Conservation (phyloP, 495 filamentous ascomycete genomes). For the Pyrenula massariospora region DNA sequence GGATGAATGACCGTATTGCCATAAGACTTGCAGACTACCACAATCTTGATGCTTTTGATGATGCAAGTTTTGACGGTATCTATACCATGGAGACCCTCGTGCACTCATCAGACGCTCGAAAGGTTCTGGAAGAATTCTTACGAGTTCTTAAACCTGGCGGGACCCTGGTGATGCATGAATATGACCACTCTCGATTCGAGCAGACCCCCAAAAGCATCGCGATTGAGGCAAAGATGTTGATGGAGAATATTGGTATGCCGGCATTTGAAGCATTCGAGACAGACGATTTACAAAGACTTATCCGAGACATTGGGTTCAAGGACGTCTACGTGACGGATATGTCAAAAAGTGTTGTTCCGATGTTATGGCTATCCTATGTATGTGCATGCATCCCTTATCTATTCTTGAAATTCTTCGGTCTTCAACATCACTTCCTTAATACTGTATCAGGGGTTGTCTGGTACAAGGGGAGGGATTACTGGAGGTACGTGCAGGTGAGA, state of each 20-base stretch:
- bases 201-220: slow-evolving; percentile 18
- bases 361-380: slow-evolving; percentile 37
- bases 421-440: slow-evolving; percentile 35
- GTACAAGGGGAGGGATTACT: slow-evolving; percentile 20
- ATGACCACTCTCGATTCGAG: slow-evolving; percentile 28
- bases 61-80: slow-evolving; percentile 34
- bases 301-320: slow-evolving; percentile 38
- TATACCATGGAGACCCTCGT: slow-evolving; percentile 52
- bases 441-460: slow-evolving; percentile 30
- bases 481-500: slow-evolving; percentile 25
- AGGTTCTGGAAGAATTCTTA: slow-evolving; percentile 33
- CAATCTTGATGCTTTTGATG: slow-evolving; percentile 26
- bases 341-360: slow-evolving; percentile 37
- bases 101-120: slow-evolving; percentile 38
- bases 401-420: slow-evolving; percentile 29
- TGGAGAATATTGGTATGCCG: slow-evolving; percentile 36
- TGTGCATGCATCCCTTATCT: slow-evolving; percentile 40
- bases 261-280: slow-evolving; percentile 21
- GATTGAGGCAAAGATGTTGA: slow-evolving; percentile 24
- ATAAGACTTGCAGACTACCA: slow-evolving; percentile 41
- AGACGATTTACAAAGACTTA: slow-evolving; percentile 21
- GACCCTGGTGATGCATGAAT: slow-evolving; percentile 34
- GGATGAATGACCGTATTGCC: slow-evolving; percentile 22
- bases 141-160: slow-evolving; percentile 39
- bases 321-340: slow-evolving; percentile 33